These are phyloP conservation scores for Solanum rostratum DNA, from an alignment of 257 asterid species.

Conservation along the genomic window DNA sequence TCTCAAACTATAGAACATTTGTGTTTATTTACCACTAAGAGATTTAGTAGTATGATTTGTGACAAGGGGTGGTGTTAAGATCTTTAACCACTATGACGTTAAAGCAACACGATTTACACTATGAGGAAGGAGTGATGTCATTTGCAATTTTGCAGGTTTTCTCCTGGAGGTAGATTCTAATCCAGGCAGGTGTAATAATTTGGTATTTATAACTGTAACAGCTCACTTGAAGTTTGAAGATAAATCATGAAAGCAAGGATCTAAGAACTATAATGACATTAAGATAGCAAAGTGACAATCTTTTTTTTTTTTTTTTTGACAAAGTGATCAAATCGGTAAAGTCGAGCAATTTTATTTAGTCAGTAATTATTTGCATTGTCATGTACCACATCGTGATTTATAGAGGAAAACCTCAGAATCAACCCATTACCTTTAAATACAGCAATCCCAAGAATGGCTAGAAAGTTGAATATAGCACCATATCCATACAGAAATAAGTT, in stretches of 20 bases:
- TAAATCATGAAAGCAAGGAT: neutral
- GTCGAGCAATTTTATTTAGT: neutral
- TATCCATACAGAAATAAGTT: conserved; percentile 91
- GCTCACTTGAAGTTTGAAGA: neutral
- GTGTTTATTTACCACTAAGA: neutral
- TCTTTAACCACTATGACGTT: neutral
- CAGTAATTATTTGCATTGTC: neutral
- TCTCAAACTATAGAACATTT: neutral
- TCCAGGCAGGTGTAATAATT: neutral
- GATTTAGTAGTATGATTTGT: neutral
- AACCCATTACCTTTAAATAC: conserved; percentile 52
- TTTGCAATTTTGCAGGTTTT: neutral
- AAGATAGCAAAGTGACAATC: neutral
- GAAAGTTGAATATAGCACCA: conserved; percentile 96
- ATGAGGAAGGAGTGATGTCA: neutral
- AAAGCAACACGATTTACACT: neutral
- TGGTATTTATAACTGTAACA: neutral
- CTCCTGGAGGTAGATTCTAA: neutral
- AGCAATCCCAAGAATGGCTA: conserved; percentile 67
- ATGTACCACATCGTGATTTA: neutral
- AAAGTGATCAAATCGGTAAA: neutral
- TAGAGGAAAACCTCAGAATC: neutral
- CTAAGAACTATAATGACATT: neutral
- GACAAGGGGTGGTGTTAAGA: neutral
- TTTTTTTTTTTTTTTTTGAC: neutral